Percentiles rank a stretch among this genome's conserved stretches.
These are phyloP conservation scores for Pseudogymnoascus sp. DNA, from an alignment of 2,329 filamentous ascomycete species.

Conservation along the genomic window DNA sequence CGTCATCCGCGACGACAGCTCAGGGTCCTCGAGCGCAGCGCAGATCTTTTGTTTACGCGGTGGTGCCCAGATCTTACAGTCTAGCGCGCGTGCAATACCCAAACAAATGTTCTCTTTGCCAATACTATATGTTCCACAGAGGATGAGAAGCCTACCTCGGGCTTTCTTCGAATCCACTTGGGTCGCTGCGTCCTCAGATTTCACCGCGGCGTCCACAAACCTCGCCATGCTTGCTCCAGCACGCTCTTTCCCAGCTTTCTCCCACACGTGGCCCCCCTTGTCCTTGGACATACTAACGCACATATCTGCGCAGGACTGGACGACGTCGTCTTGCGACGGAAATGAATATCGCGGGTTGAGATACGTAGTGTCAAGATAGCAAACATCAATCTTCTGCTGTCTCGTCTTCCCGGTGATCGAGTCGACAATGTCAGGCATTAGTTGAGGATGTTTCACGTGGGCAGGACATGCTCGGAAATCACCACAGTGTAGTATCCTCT, in stretches of 20 bases:
- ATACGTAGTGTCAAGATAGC: slow-evolving; percentile 96
- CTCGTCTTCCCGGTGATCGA: slow-evolving; percentile 58
- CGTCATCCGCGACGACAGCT: slow-evolving; percentile 70
- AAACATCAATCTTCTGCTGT: slow-evolving; percentile 86
- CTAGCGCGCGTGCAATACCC: slow-evolving; percentile 77
- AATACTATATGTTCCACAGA: slow-evolving; percentile 96
- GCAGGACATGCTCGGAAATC: slow-evolving; percentile 87
- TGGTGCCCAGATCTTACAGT: slow-evolving; percentile 83
- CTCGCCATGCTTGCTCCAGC: slow-evolving; percentile 52
- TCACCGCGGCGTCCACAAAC: slow-evolving; percentile 37
- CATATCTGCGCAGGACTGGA: slow-evolving; percentile 77
- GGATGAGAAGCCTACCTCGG: slow-evolving; percentile 68
- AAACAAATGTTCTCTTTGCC: slow-evolving; percentile 95
- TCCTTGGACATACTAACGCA: slow-evolving; percentile 70
- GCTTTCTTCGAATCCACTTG: slow-evolving; percentile 24
- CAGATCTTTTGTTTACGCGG: slow-evolving; percentile 77
- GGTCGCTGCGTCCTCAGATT: slow-evolving; percentile 18
- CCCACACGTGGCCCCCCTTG: slow-evolving; percentile 45
- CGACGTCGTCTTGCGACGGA: slow-evolving; percentile 79
- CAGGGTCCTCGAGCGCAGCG: slow-evolving; percentile 73
- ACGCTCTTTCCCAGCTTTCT: slow-evolving; percentile 45
- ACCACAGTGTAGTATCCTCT: slow-evolving; percentile 87
- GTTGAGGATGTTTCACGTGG: slow-evolving; percentile 72
- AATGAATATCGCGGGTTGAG: slow-evolving; percentile 94
- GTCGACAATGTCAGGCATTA: slow-evolving; percentile 68